Evolutionary conservation across 805 yeast genomes (phyloP).

Genomic region (Kodamaea jinghongensis): DNA sequence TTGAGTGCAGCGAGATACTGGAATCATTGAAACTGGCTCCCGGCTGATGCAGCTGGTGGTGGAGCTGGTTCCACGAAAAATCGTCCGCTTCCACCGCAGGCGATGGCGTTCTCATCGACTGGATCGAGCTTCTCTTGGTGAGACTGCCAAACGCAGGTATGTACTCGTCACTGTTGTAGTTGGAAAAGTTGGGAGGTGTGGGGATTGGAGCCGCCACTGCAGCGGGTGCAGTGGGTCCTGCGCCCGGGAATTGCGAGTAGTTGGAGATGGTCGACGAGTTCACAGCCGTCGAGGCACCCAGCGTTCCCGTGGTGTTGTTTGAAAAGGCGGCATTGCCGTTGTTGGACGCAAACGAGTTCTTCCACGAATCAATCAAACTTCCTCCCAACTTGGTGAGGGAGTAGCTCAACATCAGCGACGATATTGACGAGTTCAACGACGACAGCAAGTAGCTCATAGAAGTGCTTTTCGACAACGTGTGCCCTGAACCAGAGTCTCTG

Average conservation of each 20-base stretch:
- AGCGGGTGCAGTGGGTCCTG: background rate
- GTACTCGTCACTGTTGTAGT: conserved; percentile 12
- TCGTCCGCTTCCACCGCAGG: conserved; percentile 37
- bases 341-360: conserved; percentile 24
- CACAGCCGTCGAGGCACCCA: conserved; percentile 1
- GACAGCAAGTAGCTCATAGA: conserved; percentile 15
- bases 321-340: conserved; percentile 7
- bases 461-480: conserved; percentile 1
- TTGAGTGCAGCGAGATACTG: conserved; percentile 3
- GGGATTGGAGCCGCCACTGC: conserved; percentile 2
- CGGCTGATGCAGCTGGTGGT: background rate
- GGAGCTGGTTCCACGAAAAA: conserved; percentile 17
- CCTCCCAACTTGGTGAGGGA: conserved; percentile 41
- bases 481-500: conserved; percentile 8
- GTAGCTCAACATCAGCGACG: conserved; percentile 37
- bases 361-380: conserved; percentile 47
- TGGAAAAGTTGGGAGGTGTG: conserved; percentile 3
- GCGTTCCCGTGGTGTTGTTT: no score
- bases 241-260: conserved; percentile 1
- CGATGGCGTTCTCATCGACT: conserved; percentile 34
- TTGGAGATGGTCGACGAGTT: conserved; percentile 1
- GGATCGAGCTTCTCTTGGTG: conserved; percentile 24
- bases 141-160: conserved; percentile 17
- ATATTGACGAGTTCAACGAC: conserved; percentile 36
- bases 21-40: conserved; percentile 1